These are phyloP conservation scores for Dichotomocladium elegans DNA, from an alignment of 371 early-diverging fungal genomes.

Conservation along the genomic window DNA sequence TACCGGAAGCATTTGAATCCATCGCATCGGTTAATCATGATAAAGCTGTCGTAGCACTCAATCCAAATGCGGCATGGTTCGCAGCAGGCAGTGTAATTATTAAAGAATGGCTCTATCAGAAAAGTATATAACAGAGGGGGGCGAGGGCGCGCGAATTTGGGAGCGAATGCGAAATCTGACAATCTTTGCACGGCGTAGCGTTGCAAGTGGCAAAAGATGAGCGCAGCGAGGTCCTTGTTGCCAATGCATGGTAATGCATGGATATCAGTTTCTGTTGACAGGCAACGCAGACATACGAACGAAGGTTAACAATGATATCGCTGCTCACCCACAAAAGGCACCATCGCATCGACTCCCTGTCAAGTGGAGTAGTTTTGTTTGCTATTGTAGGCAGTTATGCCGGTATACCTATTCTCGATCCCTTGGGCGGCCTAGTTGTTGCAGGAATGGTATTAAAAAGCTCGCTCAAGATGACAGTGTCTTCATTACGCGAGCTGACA, in stretches of 20 bases:
- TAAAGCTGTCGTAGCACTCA: conserved; percentile 34
- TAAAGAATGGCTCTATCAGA: conserved; percentile 64
- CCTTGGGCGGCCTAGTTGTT: conserved; percentile 62
- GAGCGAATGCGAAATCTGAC: not conserved
- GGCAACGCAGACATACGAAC: too few relatives aligned
- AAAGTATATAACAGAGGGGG: conserved; percentile 31
- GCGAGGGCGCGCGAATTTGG: not conserved
- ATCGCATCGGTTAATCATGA: not conserved
- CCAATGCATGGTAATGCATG: conserved; percentile 70
- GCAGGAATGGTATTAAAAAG: conserved; percentile 59
- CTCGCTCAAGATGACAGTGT: conserved; percentile 42
- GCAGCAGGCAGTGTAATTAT: conserved; percentile 59
- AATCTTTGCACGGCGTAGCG: too few relatives aligned
- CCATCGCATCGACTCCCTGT: conserved; percentile 67
- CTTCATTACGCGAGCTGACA: conserved; percentile 42
- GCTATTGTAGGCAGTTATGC: conserved; percentile 60
- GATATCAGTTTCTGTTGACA: not conserved
- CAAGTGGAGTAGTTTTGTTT: conserved; percentile 57
- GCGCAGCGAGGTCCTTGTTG: conserved; percentile 62
- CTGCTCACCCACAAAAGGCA: conserved; percentile 40
- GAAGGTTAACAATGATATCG: too few relatives aligned
- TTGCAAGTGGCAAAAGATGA: conserved; percentile 58
- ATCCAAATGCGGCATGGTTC: conserved; percentile 75
- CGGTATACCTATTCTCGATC: conserved; percentile 65
- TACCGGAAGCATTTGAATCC: not conserved